A percentile compares a stretch with the other conserved stretches of the same genome.
Evolutionary conservation across 2,329 filamentous ascomycete genomes (phyloP).

Genomic region (Stachybotrys chartarum): DNA sequence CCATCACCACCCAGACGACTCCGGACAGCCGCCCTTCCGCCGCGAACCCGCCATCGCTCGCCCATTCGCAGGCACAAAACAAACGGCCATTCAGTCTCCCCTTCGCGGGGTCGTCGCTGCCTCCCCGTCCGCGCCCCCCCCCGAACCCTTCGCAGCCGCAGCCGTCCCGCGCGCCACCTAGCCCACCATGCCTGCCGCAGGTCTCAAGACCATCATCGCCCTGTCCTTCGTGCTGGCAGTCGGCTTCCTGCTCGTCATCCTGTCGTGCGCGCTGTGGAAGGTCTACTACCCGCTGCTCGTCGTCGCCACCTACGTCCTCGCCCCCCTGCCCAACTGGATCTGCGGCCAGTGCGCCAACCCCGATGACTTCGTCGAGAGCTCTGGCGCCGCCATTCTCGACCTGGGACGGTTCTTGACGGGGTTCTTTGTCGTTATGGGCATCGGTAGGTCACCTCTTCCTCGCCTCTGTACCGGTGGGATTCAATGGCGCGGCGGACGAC

Average conservation of each 20-base stretch:
- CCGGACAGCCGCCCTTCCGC: no score
- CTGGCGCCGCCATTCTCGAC: constrained; percentile 79
- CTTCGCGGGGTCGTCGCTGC: constrained; percentile 5
- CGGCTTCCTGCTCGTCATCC: constrained; percentile 96
- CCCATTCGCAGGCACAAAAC: neutral
- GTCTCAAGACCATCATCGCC: constrained; percentile 97
- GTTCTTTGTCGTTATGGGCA: constrained; percentile 94
- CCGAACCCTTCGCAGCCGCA: constrained; percentile 2
- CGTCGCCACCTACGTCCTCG: constrained; percentile 89
- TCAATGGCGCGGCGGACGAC: no score
- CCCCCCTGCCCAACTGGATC: constrained; percentile 94
- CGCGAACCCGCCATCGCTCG: no score
- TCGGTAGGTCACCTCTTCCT: constrained; percentile 57
- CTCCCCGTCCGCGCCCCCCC: neutral
- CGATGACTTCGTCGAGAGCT: constrained; percentile 89
- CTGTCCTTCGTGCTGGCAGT: constrained; percentile 98
- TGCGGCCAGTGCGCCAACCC: constrained; percentile 81
- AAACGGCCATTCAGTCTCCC: neutral
- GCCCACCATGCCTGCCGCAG: constrained; percentile 63
- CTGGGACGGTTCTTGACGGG: constrained; percentile 91
- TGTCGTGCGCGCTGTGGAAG: constrained; percentile 91
- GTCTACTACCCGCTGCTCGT: constrained; percentile 94
- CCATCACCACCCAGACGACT: neutral
- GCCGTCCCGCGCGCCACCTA: constrained; percentile 4
- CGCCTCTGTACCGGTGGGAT: no score